phyloP scores from a whole-genome alignment of 2,329 filamentous ascomycete genomes.

The Parasarocladium wereldwijsianum region DNA sequence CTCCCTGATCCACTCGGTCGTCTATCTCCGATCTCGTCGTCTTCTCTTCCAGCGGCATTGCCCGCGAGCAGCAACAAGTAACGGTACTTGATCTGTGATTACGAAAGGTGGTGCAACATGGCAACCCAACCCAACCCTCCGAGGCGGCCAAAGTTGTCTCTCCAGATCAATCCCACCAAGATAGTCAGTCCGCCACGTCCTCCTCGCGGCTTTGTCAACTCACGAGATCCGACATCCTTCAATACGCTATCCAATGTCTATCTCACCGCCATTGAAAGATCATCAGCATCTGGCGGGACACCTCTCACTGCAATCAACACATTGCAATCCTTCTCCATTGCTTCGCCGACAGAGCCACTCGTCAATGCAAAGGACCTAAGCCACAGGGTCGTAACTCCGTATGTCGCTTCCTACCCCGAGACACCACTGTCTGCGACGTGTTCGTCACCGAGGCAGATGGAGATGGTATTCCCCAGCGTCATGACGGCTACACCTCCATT shows the following conservation, averaged over 20 bases:
- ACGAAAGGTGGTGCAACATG: too few relatives aligned
- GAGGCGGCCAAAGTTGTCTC: conserved; percentile 41
- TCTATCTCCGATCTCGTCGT: too few relatives aligned
- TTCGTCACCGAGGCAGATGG: conserved; percentile 30
- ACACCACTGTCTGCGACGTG: conserved; percentile 31
- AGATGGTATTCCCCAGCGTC: conserved; percentile 35
- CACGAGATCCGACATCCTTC: conserved; percentile 46
- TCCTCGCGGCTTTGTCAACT: conserved; percentile 22
- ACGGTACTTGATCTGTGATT: too few relatives aligned
- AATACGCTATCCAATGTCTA: conserved; percentile 55
- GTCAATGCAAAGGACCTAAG: conserved; percentile 15
- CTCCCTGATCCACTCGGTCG: too few relatives aligned
- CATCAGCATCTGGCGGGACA: conserved; percentile 30
- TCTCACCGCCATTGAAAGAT: conserved; percentile 44
- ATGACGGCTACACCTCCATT: conserved; percentile 46
- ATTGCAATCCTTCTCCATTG: conserved; percentile 15
- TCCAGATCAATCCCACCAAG: conserved; percentile 33
- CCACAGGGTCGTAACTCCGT: conserved; percentile 26
- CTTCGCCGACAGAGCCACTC: conserved; percentile 11
- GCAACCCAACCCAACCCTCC: conserved; percentile 20
- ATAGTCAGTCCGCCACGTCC: neutral
- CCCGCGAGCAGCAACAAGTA: too few relatives aligned
- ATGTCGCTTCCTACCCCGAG: conserved; percentile 31
- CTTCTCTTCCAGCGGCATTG: too few relatives aligned
- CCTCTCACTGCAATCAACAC: conserved; percentile 35